phyloP scores from a whole-genome alignment of 257 asterid species.

The Perilla frutescens region DNA sequence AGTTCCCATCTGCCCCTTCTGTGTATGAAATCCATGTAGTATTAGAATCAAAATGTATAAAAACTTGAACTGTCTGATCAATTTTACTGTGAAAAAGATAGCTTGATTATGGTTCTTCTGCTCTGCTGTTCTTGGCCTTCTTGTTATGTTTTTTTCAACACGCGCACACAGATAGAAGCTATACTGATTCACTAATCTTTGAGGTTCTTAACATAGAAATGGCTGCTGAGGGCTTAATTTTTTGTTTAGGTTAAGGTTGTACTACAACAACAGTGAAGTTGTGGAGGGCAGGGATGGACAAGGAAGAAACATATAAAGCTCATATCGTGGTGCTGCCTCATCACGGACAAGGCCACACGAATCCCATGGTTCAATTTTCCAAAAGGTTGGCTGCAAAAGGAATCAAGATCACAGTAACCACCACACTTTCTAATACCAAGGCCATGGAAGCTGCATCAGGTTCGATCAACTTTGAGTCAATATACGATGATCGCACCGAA shows the following conservation, averaged over 20 bases:
- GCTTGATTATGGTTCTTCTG: background rate
- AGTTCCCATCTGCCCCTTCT: background rate
- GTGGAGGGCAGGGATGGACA: conserved; percentile 40
- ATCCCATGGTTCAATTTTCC: conserved; percentile 65
- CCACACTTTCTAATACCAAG: conserved; percentile 49
- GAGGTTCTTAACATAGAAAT: no score
- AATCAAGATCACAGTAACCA: conserved; percentile 53
- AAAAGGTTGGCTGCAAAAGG: conserved; percentile 59
- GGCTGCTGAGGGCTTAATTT: no score
- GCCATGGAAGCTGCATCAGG: conserved; percentile 36
- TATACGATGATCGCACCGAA: conserved; percentile 48
- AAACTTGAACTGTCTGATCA: no score
- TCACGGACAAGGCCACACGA: conserved; percentile 72
- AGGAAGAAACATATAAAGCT: conserved; percentile 39
- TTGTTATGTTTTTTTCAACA: no score
- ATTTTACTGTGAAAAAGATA: no score
- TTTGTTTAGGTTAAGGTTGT: background rate
- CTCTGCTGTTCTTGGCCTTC: background rate
- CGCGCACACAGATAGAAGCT: no score
- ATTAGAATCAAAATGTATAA: no score
- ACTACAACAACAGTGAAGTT: background rate
- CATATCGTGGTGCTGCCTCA: conserved; percentile 56
- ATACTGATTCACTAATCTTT: no score
- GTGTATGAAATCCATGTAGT: no score
- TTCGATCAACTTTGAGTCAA: conserved; percentile 43